Conservation (phyloP, 225 moss, liverwort and hornwort genomes). For the Neckera pumila region DNA sequence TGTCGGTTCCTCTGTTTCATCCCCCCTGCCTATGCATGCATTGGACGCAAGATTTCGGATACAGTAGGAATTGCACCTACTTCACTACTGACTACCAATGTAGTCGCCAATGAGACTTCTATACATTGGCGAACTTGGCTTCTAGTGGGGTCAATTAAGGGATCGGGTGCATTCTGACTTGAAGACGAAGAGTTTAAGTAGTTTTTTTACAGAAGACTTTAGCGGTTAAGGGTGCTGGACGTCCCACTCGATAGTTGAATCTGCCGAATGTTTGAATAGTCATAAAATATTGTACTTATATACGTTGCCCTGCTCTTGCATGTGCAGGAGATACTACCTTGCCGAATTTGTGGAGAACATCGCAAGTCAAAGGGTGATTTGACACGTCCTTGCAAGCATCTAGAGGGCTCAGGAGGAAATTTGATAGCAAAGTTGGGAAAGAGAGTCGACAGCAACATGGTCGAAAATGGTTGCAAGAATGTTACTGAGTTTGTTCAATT, state of each 20-base stretch:
- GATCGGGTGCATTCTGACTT: neutral
- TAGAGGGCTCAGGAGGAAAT: neutral
- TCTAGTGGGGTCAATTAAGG: neutral
- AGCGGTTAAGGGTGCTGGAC: neutral
- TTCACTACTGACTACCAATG: neutral
- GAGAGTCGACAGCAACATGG: slow-evolving; percentile 11
- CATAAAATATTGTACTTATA: neutral
- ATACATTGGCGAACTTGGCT: neutral
- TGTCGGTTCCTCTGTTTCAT: neutral
- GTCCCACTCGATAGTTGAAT: neutral
- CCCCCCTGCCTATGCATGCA: neutral
- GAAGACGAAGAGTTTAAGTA: neutral
- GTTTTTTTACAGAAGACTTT: neutral
- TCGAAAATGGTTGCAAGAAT: slow-evolving; percentile 15
- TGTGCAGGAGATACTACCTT: slow-evolving; percentile 9
- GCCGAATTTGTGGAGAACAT: slow-evolving; percentile 1
- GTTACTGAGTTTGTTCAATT: neutral
- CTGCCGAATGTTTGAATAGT: neutral
- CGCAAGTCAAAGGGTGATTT: neutral
- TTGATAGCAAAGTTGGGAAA: neutral
- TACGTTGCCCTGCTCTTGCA: neutral
- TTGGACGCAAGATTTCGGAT: neutral
- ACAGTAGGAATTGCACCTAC: neutral
- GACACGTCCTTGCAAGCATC: neutral
- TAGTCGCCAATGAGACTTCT: neutral